These are phyloP conservation scores for Kodamaea sp. DNA, from an alignment of 1,139 yeast genomes.

Conservation along the genomic window DNA sequence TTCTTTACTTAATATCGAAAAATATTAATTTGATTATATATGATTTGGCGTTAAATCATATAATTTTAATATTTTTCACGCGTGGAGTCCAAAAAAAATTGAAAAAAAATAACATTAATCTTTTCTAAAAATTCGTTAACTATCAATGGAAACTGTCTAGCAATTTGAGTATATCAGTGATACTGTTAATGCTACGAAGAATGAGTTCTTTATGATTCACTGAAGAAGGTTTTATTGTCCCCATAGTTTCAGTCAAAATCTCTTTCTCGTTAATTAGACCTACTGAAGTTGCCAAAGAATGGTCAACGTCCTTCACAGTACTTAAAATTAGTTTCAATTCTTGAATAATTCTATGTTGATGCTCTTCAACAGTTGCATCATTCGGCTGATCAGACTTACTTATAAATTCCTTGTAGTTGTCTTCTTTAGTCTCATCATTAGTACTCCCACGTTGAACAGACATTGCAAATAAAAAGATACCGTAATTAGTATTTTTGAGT, in stretches of 20 bases:
- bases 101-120: too few relatives aligned
- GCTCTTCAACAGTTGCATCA: slow-evolving; percentile 2
- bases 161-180: slow-evolving; percentile 1
- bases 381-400: too few relatives aligned
- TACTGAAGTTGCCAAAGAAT: slow-evolving; percentile 25
- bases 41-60: too few relatives aligned
- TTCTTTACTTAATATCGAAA: not conserved
- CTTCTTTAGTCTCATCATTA: too few relatives aligned
- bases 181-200: slow-evolving; percentile 12
- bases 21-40: too few relatives aligned
- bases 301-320: slow-evolving; percentile 30
- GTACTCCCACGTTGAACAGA: too few relatives aligned
- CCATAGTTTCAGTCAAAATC: not conserved
- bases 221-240: not conserved
- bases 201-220: slow-evolving; percentile 13
- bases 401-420: too few relatives aligned
- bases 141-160: not conserved
- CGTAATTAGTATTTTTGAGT: too few relatives aligned
- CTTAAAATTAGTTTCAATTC: slow-evolving; percentile 33
- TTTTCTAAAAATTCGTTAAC: too few relatives aligned
- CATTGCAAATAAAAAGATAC: too few relatives aligned
- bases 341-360: slow-evolving; percentile 25
- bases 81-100: too few relatives aligned
- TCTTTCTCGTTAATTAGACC: slow-evolving; percentile 10
- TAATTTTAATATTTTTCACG: too few relatives aligned